Base-by-base conservation (phyloP, 495 filamentous ascomycete genomes). In the Thozetella sp. region DNA sequence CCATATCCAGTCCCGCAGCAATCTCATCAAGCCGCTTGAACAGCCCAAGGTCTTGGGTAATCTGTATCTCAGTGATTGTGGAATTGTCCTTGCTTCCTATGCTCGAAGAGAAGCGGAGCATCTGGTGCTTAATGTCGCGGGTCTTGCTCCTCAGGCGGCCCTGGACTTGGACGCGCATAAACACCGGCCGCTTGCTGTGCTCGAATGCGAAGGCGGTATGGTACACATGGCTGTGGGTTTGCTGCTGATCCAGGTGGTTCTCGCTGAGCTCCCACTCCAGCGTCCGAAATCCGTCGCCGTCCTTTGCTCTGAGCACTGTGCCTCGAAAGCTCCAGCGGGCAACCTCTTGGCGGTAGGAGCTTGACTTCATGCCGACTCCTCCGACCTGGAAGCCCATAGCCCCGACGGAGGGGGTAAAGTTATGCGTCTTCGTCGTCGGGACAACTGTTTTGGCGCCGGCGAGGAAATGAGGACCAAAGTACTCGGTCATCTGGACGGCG, bases 121-220 rank as follows among this genome's bases (percentile, higher is more conserved):
- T 25, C 3, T 26, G 15, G 54, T 56, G 54, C 46, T n/a, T 24
- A 27, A 51, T 51, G 43, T 58, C 37, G 54, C 25, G 51, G 22
- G 25, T 55, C 45, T 54, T 57, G 55, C 53, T 58, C 40, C 56
- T 53, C 1, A 67, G 57, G 45, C 46, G 60, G 11, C 64, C 61
- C 34, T 59, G 46, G 22, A 67, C 55, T 46, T 64, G 56, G 22
- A 67, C 64, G 1, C 34, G 52, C 64, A 67, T 67, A 46, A 61
- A 60, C 22, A 67, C 59, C 3, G 57, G 57, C n/a, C 54, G 53
- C n/a, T 27, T 54, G 3, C 30, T 54, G 55, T 67, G 64, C 12
- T 63, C 61, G 22, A 67, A 67, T 1, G 61, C 58, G 37, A 67
- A 67, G 12, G 54, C 64, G 6, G 64, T 67, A 37, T 64, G 61